Percentiles rank a stretch among this genome's conserved stretches.
Conservation (phyloP, 768 basidiomycete species). For the Trametes maxima region DNA sequence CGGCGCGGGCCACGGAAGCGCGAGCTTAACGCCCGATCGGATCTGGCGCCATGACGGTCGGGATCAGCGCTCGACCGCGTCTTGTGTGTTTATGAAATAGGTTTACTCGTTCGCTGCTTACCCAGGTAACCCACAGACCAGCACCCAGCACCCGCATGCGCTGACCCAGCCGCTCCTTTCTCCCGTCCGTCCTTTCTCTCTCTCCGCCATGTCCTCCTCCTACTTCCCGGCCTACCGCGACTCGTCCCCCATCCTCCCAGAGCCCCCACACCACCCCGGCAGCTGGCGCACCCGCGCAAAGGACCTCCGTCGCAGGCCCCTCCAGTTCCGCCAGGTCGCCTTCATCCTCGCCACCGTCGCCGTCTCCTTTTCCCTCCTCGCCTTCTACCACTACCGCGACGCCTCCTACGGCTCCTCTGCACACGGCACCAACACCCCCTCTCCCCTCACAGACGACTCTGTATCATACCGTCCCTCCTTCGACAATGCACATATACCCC, state of each 20-base stretch:
- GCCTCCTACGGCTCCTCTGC: background rate
- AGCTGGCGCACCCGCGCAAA: constrained; percentile 19
- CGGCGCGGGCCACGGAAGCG: no score
- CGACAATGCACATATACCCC: constrained; percentile 11
- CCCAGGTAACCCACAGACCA: no score
- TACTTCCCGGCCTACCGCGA: constrained; percentile 17
- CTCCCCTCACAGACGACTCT: background rate
- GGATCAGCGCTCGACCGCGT: background rate
- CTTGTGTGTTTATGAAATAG: background rate
- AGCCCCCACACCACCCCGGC: constrained; percentile 10
- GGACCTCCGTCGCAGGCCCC: constrained; percentile 19
- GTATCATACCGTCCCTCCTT: constrained; percentile 5
- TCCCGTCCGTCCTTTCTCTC: background rate
- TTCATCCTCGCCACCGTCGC: constrained; percentile 12
- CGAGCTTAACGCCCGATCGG: background rate
- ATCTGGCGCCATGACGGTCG: no score
- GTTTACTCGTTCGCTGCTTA: background rate
- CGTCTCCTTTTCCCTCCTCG: constrained; percentile 15
- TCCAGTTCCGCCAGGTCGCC: constrained; percentile 15
- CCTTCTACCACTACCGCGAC: constrained; percentile 13
- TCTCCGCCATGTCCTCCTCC: constrained; percentile 14
- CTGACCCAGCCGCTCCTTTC: background rate
- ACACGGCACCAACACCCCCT: background rate
- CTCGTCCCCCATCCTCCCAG: constrained; percentile 5
- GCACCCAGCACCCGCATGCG: no score